Conservation (phyloP, 345 rosid genomes). For the Abelmoschus esculentus region DNA sequence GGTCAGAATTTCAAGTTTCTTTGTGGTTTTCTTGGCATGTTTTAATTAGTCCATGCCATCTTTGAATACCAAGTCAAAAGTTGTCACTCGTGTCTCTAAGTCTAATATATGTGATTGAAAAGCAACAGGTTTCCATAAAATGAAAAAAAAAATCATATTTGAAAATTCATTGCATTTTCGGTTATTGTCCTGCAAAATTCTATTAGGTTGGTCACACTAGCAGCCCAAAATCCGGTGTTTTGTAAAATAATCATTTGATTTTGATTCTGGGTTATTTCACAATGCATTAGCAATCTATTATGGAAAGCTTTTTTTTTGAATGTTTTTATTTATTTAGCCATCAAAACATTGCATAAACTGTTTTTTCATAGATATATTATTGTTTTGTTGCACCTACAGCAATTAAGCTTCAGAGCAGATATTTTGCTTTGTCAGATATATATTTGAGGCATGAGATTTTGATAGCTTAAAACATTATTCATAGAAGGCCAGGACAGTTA, state of each 20-base stretch:
- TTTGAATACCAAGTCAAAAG: not conserved
- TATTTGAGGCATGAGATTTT: not conserved
- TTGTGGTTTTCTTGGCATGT: not conserved
- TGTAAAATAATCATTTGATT: not conserved
- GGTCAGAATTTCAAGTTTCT: not conserved
- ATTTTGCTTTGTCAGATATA: not conserved
- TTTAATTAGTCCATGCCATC: not conserved
- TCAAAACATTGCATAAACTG: no score
- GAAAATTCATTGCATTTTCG: not conserved
- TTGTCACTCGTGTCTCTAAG: not conserved
- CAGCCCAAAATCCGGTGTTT: not conserved
- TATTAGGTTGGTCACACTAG: not conserved
- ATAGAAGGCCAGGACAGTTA: no score
- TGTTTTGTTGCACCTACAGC: not conserved
- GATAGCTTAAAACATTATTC: not conserved
- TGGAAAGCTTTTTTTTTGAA: no score
- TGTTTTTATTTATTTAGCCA: no score
- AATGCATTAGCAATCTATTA: no score
- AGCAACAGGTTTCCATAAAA: not conserved
- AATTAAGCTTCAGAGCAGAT: not conserved
- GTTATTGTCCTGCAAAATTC: not conserved
- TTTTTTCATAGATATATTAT: not conserved
- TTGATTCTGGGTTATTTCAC: not conserved
- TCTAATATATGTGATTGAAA: not conserved
- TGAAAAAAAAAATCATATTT: no score